Evolutionary conservation across 352 stramenopile genomes (phyloP).

Genomic region (Phytopythium kandeliae): DNA sequence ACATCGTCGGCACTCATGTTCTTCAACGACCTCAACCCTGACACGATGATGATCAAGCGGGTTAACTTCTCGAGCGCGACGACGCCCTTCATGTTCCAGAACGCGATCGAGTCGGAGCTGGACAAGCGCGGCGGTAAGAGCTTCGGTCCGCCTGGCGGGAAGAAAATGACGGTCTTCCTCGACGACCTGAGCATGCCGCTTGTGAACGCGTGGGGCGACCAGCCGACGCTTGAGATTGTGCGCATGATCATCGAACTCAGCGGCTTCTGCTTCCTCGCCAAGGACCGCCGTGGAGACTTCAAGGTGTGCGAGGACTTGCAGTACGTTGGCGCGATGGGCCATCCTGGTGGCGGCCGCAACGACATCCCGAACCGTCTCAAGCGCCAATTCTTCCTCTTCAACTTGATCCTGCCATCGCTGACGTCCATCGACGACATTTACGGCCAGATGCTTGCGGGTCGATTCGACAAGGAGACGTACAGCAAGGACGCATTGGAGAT

Average conservation of each 20-base stretch:
- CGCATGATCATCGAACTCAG: constrained; percentile 96
- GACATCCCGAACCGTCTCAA: constrained; percentile 99
- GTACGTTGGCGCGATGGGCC: constrained; percentile 97
- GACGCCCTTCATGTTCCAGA: constrained; percentile 98
- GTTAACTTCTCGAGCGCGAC: constrained; percentile 99
- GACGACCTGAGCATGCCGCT: constrained; percentile 97
- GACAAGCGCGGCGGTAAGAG: constrained; percentile 98
- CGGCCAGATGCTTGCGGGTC: constrained; percentile 95
- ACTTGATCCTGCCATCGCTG: constrained; percentile 95
- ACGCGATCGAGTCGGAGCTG: constrained; percentile 95
- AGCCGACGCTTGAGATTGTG: constrained; percentile 97
- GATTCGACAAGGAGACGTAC: constrained; percentile 89
- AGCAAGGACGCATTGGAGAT: constrained; percentile 81
- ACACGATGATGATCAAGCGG: constrained; percentile 94
- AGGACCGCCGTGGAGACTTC: constrained; percentile 98
- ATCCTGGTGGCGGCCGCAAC: constrained; percentile 96
- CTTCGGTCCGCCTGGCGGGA: constrained; percentile 96
- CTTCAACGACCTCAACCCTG: constrained; percentile 93
- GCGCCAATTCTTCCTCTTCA: constrained; percentile 99
- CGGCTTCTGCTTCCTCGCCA: constrained; percentile 97
- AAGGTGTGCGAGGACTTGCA: constrained; percentile 97
- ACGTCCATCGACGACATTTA: constrained; percentile 99
- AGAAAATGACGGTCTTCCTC: constrained; percentile 99
- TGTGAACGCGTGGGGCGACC: constrained; percentile 98
- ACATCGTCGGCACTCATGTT: constrained; percentile 98